Evolutionary conservation across 1,284 basidiomycete species (phyloP).

Genomic region (Macrocystidia cucumis): DNA sequence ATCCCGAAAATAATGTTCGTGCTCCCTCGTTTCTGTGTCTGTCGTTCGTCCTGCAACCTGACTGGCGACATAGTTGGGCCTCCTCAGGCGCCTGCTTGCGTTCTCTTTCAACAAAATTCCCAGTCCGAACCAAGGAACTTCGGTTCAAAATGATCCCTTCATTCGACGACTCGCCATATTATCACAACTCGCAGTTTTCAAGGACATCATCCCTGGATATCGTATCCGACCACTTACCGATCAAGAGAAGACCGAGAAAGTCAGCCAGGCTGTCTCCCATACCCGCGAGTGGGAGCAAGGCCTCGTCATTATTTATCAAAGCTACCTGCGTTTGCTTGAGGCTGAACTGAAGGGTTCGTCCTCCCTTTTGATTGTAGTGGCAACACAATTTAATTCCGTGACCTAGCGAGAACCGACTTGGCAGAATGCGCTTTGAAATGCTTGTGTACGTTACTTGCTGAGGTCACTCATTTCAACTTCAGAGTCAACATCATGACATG

Average conservation of each 20-base stretch:
- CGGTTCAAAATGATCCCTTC: slow-evolving; percentile 70
- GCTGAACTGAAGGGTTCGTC: slow-evolving; percentile 76
- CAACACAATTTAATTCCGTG: slow-evolving; percentile 13
- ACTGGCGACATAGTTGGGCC: slow-evolving; percentile 65
- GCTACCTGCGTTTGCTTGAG: slow-evolving; percentile 83
- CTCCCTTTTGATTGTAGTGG: slow-evolving; percentile 7
- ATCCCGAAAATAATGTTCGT: slow-evolving; percentile 77
- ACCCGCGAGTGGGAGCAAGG: slow-evolving; percentile 96
- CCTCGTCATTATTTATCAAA: slow-evolving; percentile 86
- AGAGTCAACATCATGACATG: slow-evolving; percentile 88
- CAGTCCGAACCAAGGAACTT: slow-evolving; percentile 56
- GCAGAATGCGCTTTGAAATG: slow-evolving; percentile 71
- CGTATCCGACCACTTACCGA: slow-evolving; percentile 87
- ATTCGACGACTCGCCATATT: slow-evolving; percentile 87
- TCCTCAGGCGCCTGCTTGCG: slow-evolving; percentile 79
- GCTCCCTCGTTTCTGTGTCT: slow-evolving; percentile 7
- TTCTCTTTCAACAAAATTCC: slow-evolving; percentile 73
- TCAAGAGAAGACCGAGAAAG: slow-evolving; percentile 87
- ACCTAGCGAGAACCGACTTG: slow-evolving; percentile 64
- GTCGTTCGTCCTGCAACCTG: slow-evolving; percentile 8
- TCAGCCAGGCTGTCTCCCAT: slow-evolving; percentile 87
- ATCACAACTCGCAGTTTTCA: slow-evolving; percentile 91
- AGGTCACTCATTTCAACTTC: slow-evolving; percentile 97
- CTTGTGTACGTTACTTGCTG: slow-evolving; percentile 80
- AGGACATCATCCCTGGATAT: slow-evolving; percentile 91